Base-by-base conservation (phyloP, 2,329 filamentous ascomycete genomes). In the Boeremia lycopersici region DNA sequence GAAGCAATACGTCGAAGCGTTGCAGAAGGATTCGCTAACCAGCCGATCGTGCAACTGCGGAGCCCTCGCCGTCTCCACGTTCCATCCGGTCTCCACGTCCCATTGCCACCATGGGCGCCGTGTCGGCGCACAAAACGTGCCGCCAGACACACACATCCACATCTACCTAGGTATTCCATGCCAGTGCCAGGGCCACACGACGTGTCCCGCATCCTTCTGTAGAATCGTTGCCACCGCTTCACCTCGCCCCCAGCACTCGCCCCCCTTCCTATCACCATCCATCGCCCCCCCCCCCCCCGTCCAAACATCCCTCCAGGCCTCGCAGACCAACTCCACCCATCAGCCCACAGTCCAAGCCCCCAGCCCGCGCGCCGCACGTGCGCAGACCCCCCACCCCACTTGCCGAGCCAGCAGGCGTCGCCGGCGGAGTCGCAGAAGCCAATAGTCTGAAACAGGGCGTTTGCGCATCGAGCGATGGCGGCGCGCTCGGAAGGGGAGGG, bases 101-200 rank as follows among this genome's bases (percentile, higher is more conserved):
- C 46, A 55, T 55, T 46, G 46, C 52, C 52, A 55, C 46, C 49
- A 41, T 46, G 46, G 52, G 19, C 49, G 29, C 36, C 8, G 12
- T 46, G 25, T 43, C 50, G 31, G 38, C 33, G 30, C 28, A 10
- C 10, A 10, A 10, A 15, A 8, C 8, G 17, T 23, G 15, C 23
- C 35, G 7, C 35, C 35, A 38, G 10, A 31, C 6, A 31, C 30
- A 13, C 30, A 6, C 6, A 31, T 13, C 10, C 35, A 38, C 19
- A n/a, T 23, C 19, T 23, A 9, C 15, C 9, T n/a, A n/a, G n/a
- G n/a, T 11, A 7, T 8, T 2, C 35, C 35, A 23, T 11, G 17
- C 17, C 17, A 6, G 15, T 17, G 35, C 15, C 17, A 6, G 15
- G 8, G 35, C 15, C 15, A 38, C 23, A 19, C 10, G 7, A 12